These are phyloP conservation scores for Jatropha podagrica DNA, from an alignment of 441 rosid genomes.

Conservation along the genomic window DNA sequence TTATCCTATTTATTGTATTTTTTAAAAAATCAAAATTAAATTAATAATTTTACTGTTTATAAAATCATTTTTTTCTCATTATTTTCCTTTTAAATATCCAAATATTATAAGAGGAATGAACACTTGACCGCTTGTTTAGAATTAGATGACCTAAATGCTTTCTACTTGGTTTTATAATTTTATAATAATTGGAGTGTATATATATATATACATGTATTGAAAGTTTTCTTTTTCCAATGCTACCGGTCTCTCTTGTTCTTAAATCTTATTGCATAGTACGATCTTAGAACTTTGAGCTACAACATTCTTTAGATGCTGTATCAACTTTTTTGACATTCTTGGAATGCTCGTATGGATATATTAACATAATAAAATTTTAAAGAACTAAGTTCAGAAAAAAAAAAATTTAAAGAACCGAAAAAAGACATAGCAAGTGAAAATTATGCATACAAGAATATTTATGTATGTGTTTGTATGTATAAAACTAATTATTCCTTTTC, in stretches of 20 bases:
- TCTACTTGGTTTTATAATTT: too few species aligned
- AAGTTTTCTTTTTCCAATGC: neutral
- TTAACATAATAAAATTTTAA: neutral
- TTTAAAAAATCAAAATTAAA: too few species aligned
- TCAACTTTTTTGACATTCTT: conserved; percentile 21
- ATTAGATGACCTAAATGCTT: too few species aligned
- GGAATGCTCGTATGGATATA: conserved; percentile 22
- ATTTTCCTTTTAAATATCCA: too few species aligned
- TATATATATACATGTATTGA: too few species aligned
- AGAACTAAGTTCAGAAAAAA: neutral
- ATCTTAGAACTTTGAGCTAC: neutral
- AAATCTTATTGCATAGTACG: neutral
- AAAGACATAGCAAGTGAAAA: neutral
- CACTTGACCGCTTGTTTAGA: too few species aligned
- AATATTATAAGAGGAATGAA: too few species aligned
- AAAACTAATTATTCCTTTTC: neutral
- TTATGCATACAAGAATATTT: neutral
- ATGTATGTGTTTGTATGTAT: neutral
- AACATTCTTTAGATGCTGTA: conserved; percentile 15
- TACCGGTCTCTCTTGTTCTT: neutral
- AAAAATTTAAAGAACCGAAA: neutral
- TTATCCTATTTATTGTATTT: too few species aligned
- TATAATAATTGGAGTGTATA: too few species aligned
- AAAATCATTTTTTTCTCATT: too few species aligned
- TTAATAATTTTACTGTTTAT: too few species aligned